A percentile compares a stretch with the other conserved stretches of the same genome.
These are phyloP conservation scores for Talaromyces sp. DNA, from an alignment of 2,329 filamentous ascomycete species.

Conservation along the genomic window DNA sequence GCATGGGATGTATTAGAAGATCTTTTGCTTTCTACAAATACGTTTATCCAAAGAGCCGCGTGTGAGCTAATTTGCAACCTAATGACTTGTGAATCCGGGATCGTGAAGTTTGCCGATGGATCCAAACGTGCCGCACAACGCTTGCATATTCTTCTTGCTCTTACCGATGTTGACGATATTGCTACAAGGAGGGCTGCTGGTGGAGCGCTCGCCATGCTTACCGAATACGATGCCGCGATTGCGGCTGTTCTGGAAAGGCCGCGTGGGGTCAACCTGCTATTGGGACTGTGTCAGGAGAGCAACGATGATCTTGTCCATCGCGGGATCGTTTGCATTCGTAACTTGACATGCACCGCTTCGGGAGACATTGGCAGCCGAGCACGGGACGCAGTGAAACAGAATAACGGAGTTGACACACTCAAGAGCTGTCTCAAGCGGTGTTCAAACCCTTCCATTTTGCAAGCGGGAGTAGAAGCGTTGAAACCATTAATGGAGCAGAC, in stretches of 20 bases:
- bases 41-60: conserved; percentile 71
- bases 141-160: conserved; percentile 76
- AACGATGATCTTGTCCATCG: conserved; percentile 53
- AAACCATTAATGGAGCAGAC: conserved; percentile 55
- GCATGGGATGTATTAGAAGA: conserved; percentile 78
- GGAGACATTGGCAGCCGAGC: conserved; percentile 61
- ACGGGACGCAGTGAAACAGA: conserved; percentile 54
- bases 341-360: conserved; percentile 60
- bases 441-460: conserved; percentile 63
- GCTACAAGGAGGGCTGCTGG: conserved; percentile 78
- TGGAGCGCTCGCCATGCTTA: conserved; percentile 80
- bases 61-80: conserved; percentile 92
- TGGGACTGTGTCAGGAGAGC: conserved; percentile 70
- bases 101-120: conserved; percentile 46
- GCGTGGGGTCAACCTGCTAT: conserved; percentile 67
- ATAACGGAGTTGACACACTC: conserved; percentile 61
- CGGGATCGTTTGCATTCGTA: conserved; percentile 69
- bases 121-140: conserved; percentile 64
- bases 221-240: conserved; percentile 70
- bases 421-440: conserved; percentile 66
- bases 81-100: conserved; percentile 40
- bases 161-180: conserved; percentile 78
- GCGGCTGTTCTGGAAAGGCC: conserved; percentile 64
- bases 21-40: conserved; percentile 69
- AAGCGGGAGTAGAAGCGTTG: conserved; percentile 65